phyloP scores from a whole-genome alignment of 1,284 basidiomycete genomes.

The Jaminaea rosea region DNA sequence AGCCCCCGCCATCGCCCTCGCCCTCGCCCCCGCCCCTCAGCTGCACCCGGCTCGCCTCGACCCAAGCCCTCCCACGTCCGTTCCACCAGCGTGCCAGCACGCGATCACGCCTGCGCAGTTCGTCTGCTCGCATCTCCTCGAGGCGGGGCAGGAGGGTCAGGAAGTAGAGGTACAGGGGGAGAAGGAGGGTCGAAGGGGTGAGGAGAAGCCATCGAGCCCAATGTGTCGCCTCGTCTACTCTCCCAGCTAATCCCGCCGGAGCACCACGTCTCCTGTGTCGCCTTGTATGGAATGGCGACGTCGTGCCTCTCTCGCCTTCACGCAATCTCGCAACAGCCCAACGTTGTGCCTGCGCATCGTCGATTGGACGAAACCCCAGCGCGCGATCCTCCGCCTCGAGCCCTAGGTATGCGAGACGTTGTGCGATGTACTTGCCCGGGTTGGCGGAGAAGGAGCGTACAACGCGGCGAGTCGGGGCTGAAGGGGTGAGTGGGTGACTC shows the following conservation, averaged over 20 bases:
- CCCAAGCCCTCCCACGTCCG: background rate
- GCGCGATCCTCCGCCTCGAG: conserved; percentile 20
- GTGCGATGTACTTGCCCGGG: conserved; percentile 16
- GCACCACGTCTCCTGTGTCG: no score
- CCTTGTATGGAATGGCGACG: no score
- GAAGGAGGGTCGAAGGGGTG: background rate
- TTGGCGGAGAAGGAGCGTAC: conserved; percentile 4
- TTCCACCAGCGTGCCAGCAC: background rate
- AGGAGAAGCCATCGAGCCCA: no score
- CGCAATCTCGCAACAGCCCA: background rate
- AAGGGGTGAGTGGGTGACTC: no score
- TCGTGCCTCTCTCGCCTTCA: no score
- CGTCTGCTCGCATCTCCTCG: background rate
- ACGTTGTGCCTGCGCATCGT: background rate
- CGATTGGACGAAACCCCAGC: conserved; percentile 15
- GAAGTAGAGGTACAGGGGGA: background rate
- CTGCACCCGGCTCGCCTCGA: background rate
- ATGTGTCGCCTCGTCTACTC: no score
- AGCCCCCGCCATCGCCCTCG: background rate
- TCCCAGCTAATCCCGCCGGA: background rate
- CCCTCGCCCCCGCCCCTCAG: background rate
- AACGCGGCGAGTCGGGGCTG: conserved; percentile 3
- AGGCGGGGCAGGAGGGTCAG: background rate
- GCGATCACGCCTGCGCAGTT: background rate
- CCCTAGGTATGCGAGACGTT: conserved; percentile 18